Evolutionary conservation across 768 basidiomycete species (phyloP), one percentile per base, ranked within the genome.

Genomic region (Tylopilus rubrobrunneus): DNA sequence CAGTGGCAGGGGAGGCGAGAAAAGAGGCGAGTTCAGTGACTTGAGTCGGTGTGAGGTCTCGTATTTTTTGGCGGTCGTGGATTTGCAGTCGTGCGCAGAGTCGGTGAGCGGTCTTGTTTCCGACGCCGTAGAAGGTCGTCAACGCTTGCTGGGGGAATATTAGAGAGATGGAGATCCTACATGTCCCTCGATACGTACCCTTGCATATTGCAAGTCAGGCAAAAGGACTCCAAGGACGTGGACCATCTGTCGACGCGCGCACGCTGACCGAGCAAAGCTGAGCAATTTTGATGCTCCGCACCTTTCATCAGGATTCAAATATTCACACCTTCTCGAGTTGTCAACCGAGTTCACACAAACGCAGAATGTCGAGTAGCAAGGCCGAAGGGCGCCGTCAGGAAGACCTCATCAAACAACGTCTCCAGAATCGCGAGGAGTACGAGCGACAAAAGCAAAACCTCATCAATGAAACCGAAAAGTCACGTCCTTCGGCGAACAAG

Each of bases 1-100:
- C 81, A 17, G 90, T 93, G 23, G 81, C 74, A 2, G 97, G 95
- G 0, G 93, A 90, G 5, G 95, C 94, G 10, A 99, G 85, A 72
- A 92, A 96, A 7, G 96, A 90, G 12, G 94, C 87, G n/a, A 99
- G 80, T 15, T 87, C 81, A 14, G 93, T 97, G 47, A 95, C 76
- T 79, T 99, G 97, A 34, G 82, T 76, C 29, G 93, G 86, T 27
- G 91, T 85, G 31, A 99, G 78, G 67, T 92, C 82, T 46, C 80
- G 81, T 59, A 99, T 84, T 70, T 81, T 84, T 73, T 87, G 84
- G 57, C 78, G 78, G 76, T 92, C 85, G 71, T 98, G 94, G 49
- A 99, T 91, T 66, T 90, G 89, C 43, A 97, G 83, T 56, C 97
- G 86, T 10, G 95, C 92, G 66, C 96, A 93, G 31, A 99, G 78